Percentiles rank a stretch among this genome's conserved stretches.
Evolutionary conservation across 2,329 filamentous ascomycete species (phyloP).

Genomic region (Aspergillus ochraceoroseus): DNA sequence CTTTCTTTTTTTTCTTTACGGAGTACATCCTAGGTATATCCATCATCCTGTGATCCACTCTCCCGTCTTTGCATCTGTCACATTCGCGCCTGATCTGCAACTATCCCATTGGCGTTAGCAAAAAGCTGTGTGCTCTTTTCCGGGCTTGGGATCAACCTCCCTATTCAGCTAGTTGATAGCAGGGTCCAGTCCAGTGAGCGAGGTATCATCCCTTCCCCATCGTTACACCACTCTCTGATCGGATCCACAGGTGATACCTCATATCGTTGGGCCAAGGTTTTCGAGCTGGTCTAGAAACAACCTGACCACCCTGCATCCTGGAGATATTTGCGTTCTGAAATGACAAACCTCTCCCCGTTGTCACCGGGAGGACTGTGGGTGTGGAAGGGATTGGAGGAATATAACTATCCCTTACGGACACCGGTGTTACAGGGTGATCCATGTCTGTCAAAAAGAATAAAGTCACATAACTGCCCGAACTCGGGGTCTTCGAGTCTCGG

Average conservation of each 20-base stretch:
- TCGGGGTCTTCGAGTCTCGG: no score
- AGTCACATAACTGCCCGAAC: no score
- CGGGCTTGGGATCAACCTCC: neutral
- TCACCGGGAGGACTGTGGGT: no score
- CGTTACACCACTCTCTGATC: constrained; percentile 5
- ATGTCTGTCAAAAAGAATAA: no score
- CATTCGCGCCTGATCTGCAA: constrained; percentile 13
- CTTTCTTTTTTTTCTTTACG: neutral
- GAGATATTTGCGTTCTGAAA: no score
- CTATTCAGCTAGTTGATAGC: neutral
- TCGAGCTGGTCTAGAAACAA: neutral
- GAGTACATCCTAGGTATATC: neutral
- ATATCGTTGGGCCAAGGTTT: neutral
- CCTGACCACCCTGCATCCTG: neutral
- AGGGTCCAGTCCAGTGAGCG: no score
- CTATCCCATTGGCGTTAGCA: constrained; percentile 7
- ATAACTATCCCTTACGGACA: no score
- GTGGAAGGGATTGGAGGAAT: no score
- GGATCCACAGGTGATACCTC: constrained; percentile 8
- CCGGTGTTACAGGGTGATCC: no score
- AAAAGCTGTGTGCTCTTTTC: constrained; percentile 3
- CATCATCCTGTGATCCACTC: constrained; percentile 2
- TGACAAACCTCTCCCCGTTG: no score
- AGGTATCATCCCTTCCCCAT: constrained; percentile 1
- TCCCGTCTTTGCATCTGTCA: constrained; percentile 18